A percentile compares a stretch with the other conserved stretches of the same genome.
phyloP scores from a whole-genome alignment of 176 grass and related monocot genomes.

The Rhynchospora tenuis region DNA sequence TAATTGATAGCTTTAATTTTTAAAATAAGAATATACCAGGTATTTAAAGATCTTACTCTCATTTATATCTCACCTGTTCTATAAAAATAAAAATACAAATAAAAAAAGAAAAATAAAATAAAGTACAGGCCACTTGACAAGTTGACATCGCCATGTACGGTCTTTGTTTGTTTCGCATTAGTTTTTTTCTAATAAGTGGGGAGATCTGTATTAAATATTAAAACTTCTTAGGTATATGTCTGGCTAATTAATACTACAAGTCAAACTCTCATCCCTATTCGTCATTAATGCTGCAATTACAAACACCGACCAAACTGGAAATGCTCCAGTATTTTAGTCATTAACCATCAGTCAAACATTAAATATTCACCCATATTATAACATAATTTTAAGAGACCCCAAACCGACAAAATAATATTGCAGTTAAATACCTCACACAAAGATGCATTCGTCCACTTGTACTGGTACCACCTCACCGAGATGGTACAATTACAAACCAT shows the following conservation, averaged over 20 bases:
- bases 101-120: too few species aligned
- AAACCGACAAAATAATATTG: neutral
- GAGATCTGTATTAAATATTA: neutral
- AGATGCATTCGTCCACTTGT: neutral
- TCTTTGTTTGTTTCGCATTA: too few species aligned
- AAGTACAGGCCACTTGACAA: too few species aligned
- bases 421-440: neutral
- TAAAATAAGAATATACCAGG: too few species aligned
- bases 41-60: too few species aligned
- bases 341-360: neutral
- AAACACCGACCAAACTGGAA: neutral
- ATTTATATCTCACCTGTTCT: too few species aligned
- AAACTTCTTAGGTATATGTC: neutral
- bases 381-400: neutral
- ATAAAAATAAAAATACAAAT: too few species aligned
- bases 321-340: neutral
- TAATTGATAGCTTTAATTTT: too few species aligned
- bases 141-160: too few species aligned
- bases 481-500: neutral
- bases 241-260: neutral
- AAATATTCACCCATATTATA: neutral
- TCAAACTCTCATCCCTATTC: neutral
- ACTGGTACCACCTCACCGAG: neutral
- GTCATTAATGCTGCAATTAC: neutral
- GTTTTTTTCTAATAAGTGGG: neutral